Percentiles rank a stretch among this genome's conserved stretches.
phyloP scores from a whole-genome alignment of 2,329 filamentous ascomycete species.

The Cladosporium sp. region DNA sequence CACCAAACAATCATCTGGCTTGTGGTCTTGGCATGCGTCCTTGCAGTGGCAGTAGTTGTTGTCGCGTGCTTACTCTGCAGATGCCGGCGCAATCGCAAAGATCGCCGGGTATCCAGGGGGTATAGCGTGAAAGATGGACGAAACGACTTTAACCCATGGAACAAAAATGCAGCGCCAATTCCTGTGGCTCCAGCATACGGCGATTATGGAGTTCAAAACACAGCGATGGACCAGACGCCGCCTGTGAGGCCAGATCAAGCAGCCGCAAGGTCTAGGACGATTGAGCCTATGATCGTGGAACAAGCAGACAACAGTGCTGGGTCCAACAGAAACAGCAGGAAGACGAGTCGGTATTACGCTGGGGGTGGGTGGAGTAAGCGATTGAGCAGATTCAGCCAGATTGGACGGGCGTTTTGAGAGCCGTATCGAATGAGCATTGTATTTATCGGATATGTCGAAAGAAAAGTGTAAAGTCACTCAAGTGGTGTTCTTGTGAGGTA shows the following conservation, averaged over 20 bases:
- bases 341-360: constrained; percentile 8
- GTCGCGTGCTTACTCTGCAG: constrained; percentile 12
- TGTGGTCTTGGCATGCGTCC: constrained; percentile 9
- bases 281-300: constrained; percentile 12
- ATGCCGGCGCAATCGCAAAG: constrained; percentile 11
- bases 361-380: background rate
- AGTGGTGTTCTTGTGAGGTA: too few relatives aligned
- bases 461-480: too few relatives aligned
- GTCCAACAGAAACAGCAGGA: constrained; percentile 2
- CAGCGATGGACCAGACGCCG: background rate
- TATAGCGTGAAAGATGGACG: constrained; percentile 14
- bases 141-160: constrained; percentile 14
- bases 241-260: background rate
- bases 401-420: constrained; percentile 7
- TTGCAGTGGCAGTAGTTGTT: constrained; percentile 10
- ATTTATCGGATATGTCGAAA: too few relatives aligned
- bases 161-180: constrained; percentile 2
- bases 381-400: constrained; percentile 7
- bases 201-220: background rate
- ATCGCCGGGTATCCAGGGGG: background rate
- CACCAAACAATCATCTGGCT: constrained; percentile 16
- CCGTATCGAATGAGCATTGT: too few relatives aligned
- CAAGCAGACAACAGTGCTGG: background rate
- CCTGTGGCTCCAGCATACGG: background rate
- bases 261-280: background rate